Conservation (phyloP, 257 asterid genomes). For the Forsythia viridissima region DNA sequence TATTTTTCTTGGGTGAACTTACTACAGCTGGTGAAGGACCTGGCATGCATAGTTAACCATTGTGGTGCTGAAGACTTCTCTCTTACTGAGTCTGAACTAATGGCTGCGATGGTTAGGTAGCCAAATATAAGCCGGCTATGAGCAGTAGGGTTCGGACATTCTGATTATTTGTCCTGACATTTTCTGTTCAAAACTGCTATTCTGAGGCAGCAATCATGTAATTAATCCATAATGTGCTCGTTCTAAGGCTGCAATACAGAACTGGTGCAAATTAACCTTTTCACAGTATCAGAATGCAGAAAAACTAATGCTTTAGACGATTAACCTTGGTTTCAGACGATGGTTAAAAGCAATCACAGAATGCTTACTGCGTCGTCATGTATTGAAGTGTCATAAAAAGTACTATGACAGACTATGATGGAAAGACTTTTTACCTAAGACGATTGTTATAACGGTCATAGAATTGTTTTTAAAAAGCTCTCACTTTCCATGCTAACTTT, state of each 20-base stretch:
- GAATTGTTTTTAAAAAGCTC: too few species aligned
- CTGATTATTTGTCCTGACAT: background rate
- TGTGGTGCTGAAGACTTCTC: constrained; percentile 44
- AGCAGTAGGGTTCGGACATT: background rate
- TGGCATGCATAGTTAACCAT: constrained; percentile 33
- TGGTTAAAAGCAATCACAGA: background rate
- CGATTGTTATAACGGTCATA: too few species aligned
- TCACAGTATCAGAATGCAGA: background rate
- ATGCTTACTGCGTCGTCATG: too few species aligned
- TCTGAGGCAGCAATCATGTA: background rate
- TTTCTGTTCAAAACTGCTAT: background rate
- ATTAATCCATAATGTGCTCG: background rate
- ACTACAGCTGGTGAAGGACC: constrained; percentile 45
- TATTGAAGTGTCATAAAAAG: too few species aligned
- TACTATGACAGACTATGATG: too few species aligned
- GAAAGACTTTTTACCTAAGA: too few species aligned
- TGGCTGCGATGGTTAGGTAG: constrained; percentile 12
- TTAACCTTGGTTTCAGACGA: too few species aligned
- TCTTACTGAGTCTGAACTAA: constrained; percentile 42
- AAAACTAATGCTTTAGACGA: background rate
- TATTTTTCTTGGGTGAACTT: constrained; percentile 5
- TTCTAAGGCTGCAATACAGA: background rate
- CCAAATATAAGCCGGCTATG: background rate
- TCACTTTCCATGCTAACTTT: too few species aligned
- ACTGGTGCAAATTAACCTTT: background rate